phyloP scores from a whole-genome alignment of 768 basidiomycete species.

The Boletellus emodensis region DNA sequence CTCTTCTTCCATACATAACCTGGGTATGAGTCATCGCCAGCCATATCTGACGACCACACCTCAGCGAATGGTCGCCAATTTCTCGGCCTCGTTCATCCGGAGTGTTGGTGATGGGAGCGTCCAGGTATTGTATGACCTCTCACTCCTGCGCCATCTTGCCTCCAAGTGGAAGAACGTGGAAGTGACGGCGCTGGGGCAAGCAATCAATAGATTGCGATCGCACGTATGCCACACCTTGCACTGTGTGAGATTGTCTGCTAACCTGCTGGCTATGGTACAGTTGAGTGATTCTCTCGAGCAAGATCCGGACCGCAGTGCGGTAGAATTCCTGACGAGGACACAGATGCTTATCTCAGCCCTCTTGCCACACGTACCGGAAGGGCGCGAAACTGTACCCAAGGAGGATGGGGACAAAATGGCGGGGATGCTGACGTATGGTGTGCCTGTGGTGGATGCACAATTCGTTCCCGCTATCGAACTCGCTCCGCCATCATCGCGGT shows the following conservation, averaged over 20 bases:
- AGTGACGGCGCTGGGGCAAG: constrained; percentile 23
- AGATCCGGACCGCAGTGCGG: constrained; percentile 28
- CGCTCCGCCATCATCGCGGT: constrained; percentile 68
- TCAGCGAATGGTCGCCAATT: constrained; percentile 36
- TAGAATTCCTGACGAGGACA: constrained; percentile 49
- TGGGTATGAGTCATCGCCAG: constrained; percentile 45
- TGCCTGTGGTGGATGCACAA: constrained; percentile 48
- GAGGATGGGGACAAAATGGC: constrained; percentile 36
- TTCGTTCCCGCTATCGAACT: constrained; percentile 59
- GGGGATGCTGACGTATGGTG: constrained; percentile 50
- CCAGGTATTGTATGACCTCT: constrained; percentile 44
- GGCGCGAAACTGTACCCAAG: constrained; percentile 15
- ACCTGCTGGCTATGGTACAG: constrained; percentile 13
- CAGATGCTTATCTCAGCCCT: constrained; percentile 62
- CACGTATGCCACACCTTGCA: constrained; percentile 24
- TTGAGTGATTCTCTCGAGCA: constrained; percentile 4
- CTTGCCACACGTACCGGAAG: constrained; percentile 38
- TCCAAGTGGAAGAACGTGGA: constrained; percentile 27
- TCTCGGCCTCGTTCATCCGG: constrained; percentile 31
- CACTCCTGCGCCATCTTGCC: constrained; percentile 44
- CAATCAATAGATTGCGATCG: constrained; percentile 22
- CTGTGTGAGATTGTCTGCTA: neutral
- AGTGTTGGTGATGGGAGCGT: constrained; percentile 31
- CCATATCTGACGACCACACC: constrained; percentile 34
- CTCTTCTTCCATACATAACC: constrained; percentile 49